Evolutionary conservation across 805 yeast species (phyloP).

Genomic region (Candida khao-thaluensis): DNA sequence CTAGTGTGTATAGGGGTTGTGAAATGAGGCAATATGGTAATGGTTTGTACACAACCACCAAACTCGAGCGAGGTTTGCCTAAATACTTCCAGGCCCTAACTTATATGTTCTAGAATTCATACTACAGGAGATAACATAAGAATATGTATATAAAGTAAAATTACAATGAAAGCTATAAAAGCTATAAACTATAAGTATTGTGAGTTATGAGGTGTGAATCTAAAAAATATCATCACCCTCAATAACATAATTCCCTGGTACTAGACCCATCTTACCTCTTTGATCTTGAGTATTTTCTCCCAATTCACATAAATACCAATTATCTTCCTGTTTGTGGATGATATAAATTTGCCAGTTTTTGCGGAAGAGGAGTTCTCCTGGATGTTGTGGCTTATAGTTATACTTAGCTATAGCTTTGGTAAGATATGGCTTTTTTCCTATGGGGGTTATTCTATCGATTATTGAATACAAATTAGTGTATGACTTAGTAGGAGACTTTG

Average conservation of each 20-base stretch:
- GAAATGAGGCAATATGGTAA: no score
- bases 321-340: slow-evolving; percentile 43
- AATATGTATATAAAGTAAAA: no score
- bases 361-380: slow-evolving; percentile 39
- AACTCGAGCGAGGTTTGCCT: no score
- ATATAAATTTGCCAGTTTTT: slow-evolving; percentile 44
- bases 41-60: no score
- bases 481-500: slow-evolving; percentile 35
- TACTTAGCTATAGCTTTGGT: slow-evolving; percentile 40
- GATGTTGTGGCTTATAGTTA: slow-evolving; percentile 39
- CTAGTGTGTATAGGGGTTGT: no score
- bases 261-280: slow-evolving; percentile 39
- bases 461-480: slow-evolving; percentile 32
- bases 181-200: no score
- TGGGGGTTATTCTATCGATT: slow-evolving; percentile 30
- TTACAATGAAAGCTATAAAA: no score
- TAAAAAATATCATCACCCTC: slow-evolving; percentile 35
- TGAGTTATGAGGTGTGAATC: no score
- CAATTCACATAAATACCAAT: slow-evolving; percentile 46
- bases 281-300: slow-evolving; percentile 31
- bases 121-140: no score
- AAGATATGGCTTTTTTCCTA: slow-evolving; percentile 27
- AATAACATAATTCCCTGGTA: slow-evolving; percentile 42
- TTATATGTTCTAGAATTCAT: no score
- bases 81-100: no score